Evolutionary conservation across 139 green algal genomes (phyloP), one percentile per base, ranked within the genome.

Genomic region (Picocystis salinarum): DNA sequence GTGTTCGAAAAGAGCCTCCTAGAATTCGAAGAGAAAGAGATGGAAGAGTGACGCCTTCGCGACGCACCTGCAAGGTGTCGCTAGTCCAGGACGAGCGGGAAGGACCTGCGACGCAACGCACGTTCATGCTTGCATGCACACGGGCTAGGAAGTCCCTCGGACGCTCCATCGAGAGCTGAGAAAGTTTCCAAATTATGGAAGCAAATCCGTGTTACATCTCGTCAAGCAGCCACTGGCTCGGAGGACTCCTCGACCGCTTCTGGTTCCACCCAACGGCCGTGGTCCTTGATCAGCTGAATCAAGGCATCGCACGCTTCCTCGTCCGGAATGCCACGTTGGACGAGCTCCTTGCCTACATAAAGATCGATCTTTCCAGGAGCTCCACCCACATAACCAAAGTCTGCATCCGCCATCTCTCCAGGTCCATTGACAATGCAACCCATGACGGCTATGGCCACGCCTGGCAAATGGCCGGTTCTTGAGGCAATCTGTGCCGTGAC

Each of bases 261-360:
- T 2, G 64, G 64, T 29, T 93, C 82, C 40, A 85, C 64, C 80
- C 80, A 94, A 11, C 82, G 69, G 28, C 74, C 84, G 48, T 93
- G 56, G 45, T 91, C 76, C 71, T 98, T 96, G 68, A 98, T 96
- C 23, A 98, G 69, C 39, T 95, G 68, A 6, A 98, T 80, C 25
- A 98, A 65, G 56, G 76, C 68, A 55, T 94, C 76, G 37, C 60
- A 75, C 2, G 86, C 88, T 41, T 37, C 15, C 15, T 51, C 44
- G 29, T 42, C 40, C 23, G 39, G 23, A 5, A 51, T 29, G 40
- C 29, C 79, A 11, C 74, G 58, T 39, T 66, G 50, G 25, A 96
- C 82, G 4, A 98, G 82, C 71, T 98, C 86, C 75, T 99, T 99
- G 58, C 85, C 85, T 29, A 99, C 85, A 57, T 96, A 99, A 50